Conservation (phyloP, 2,329 filamentous ascomycete species). For the Hyphodiscus sp. region DNA sequence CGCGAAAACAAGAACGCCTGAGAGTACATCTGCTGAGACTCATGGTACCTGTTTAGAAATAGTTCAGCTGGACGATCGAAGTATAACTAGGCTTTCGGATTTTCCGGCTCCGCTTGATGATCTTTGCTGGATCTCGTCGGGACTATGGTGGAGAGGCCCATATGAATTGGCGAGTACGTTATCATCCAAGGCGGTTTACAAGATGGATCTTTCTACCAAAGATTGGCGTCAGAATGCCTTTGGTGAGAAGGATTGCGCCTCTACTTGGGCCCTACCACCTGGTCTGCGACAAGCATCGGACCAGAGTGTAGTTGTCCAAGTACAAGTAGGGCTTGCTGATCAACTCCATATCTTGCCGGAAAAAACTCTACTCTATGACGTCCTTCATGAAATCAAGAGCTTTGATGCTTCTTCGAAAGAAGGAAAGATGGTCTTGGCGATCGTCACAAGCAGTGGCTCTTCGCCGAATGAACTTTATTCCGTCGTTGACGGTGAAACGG, state of each 20-base stretch:
- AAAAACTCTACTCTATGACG: neutral
- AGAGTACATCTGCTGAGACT: constrained; percentile 19
- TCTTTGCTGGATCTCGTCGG: neutral
- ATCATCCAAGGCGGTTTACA: neutral
- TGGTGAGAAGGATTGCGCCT: constrained; percentile 1
- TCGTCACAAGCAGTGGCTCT: constrained; percentile 26
- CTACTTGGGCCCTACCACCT: constrained; percentile 1
- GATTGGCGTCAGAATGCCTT: constrained; percentile 18
- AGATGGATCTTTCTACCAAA: constrained; percentile 1
- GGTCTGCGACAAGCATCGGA: constrained; percentile 7
- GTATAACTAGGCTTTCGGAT: neutral
- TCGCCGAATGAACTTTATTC: constrained; percentile 29
- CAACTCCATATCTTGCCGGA: constrained; percentile 4
- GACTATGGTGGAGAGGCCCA: neutral
- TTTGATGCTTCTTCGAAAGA: constrained; percentile 12
- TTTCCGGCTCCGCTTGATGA: neutral
- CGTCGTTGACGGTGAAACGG: constrained; percentile 13
- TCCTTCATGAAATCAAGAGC: constrained; percentile 10
- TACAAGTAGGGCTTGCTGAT: constrained; percentile 4
- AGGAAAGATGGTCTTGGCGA: constrained; percentile 21
- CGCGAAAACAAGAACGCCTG: constrained; percentile 17
- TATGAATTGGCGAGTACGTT: neutral
- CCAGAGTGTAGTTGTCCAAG: constrained; percentile 12
- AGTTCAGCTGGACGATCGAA: neutral
- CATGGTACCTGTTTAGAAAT: neutral